Evolutionary conservation across 306 rosid species (phyloP).

Genomic region (Vicia villosa): DNA sequence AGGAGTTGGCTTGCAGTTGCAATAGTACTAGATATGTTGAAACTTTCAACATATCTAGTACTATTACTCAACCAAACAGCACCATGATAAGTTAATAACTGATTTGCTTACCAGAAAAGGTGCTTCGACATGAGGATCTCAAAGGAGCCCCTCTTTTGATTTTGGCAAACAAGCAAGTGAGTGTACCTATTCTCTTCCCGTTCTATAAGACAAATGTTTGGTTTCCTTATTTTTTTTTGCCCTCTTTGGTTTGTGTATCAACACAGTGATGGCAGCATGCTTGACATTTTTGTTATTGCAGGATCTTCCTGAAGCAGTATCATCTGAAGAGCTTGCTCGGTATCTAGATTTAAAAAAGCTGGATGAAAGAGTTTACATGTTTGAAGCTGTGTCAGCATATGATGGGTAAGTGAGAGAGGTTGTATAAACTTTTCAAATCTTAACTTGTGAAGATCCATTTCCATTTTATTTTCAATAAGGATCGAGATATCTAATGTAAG

Average conservation of each 20-base stretch:
- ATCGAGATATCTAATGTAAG: constrained; percentile 24
- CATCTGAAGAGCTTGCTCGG: constrained; percentile 82
- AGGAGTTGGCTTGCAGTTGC: constrained; percentile 27
- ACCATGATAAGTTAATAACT: constrained; percentile 38
- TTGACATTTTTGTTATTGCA: constrained; percentile 44
- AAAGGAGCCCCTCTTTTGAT: constrained; percentile 97
- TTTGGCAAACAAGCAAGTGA: constrained; percentile 96
- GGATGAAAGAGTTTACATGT: constrained; percentile 94
- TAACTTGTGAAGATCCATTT: constrained; percentile 22
- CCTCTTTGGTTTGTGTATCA: constrained; percentile 5
- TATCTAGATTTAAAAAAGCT: constrained; percentile 92
- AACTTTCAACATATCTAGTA: background rate
- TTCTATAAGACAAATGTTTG: constrained; percentile 4
- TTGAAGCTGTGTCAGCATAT: constrained; percentile 92
- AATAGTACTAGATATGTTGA: constrained; percentile 9
- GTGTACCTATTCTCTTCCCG: constrained; percentile 17
- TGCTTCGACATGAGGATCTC: constrained; percentile 92
- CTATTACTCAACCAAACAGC: constrained; percentile 7
- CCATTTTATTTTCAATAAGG: constrained; percentile 29
- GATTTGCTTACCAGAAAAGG: constrained; percentile 74
- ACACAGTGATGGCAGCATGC: constrained; percentile 1
- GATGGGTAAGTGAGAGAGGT: constrained; percentile 71
- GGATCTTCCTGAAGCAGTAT: constrained; percentile 84
- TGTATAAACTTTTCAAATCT: constrained; percentile 29
- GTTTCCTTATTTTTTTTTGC: constrained; percentile 9